A percentile compares a stretch with the other conserved stretches of the same genome.
Conservation (phyloP, 1,284 basidiomycete genomes). For the Tilletia caries region DNA sequence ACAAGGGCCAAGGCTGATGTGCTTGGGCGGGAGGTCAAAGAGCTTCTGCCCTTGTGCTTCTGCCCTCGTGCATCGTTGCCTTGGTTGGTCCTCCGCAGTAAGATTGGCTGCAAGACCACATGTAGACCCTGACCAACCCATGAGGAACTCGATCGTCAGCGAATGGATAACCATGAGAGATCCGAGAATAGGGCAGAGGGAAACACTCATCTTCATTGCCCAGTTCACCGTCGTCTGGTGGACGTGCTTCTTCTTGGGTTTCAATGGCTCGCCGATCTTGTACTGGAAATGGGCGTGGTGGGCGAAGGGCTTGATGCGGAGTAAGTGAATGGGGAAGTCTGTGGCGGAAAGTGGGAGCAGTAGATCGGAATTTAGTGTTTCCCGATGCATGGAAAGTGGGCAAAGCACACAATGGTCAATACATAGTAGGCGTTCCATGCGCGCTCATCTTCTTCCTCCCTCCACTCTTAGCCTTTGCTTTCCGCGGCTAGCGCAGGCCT, state of each 20-base stretch:
- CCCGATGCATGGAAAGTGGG: no score
- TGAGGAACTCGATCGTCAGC: neutral
- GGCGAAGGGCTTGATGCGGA: conserved; percentile 77
- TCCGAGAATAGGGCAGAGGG: conserved; percentile 59
- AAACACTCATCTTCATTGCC: conserved; percentile 38
- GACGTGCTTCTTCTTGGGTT: conserved; percentile 24
- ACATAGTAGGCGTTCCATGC: conserved; percentile 32
- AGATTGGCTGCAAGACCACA: conserved; percentile 78
- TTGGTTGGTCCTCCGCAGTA: conserved; percentile 90
- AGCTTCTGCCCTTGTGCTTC: no score
- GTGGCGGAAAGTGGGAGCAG: conserved; percentile 76
- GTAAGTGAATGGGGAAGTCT: conserved; percentile 84
- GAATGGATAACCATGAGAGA: conserved; percentile 57
- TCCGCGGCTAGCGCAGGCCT: no score
- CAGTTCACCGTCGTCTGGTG: conserved; percentile 43
- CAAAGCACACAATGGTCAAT: no score
- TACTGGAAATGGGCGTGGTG: conserved; percentile 74
- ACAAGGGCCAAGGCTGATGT: conserved; percentile 71
- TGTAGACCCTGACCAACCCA: conserved; percentile 51
- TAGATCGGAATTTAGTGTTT: no score
- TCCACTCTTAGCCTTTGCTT: neutral
- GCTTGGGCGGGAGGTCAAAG: conserved; percentile 75
- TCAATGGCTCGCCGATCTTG: conserved; percentile 73
- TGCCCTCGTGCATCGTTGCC: conserved; percentile 68
- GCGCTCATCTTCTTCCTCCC: neutral